Conservation (phyloP, 176 grass and related monocot genomes). For the Oryza glaberrima region DNA sequence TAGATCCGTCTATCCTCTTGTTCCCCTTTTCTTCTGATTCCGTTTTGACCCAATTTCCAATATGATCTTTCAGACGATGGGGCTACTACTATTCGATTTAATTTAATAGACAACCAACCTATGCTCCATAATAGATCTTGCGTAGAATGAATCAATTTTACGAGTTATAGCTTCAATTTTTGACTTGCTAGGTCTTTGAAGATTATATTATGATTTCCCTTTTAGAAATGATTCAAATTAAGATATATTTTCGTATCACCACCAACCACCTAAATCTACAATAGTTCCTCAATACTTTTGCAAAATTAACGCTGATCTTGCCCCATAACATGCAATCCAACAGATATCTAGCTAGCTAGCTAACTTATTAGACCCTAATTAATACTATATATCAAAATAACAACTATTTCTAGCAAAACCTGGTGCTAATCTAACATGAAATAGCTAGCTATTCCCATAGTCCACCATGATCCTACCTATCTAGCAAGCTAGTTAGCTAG, state of each 20-base stretch:
- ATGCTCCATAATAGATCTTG: conserved; percentile 44
- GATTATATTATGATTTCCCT: conserved; percentile 9
- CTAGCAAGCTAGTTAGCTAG: conserved; percentile 17
- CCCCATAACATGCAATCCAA: conserved; percentile 10
- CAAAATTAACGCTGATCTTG: conserved; percentile 23
- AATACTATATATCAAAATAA: conserved; percentile 19
- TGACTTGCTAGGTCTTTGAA: conserved; percentile 38
- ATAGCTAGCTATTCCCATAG: conserved; percentile 32
- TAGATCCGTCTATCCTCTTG: conserved; percentile 28
- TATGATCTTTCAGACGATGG: conserved; percentile 46
- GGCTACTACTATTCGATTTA: conserved; percentile 42
- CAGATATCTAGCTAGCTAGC: not conserved
- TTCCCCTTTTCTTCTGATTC: conserved; percentile 26
- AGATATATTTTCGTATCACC: not conserved
- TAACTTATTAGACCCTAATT: not conserved
- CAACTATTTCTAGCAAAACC: conserved; percentile 27
- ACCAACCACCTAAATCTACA: conserved; percentile 12
- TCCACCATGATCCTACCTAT: not conserved
- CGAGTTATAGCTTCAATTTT: conserved; percentile 36
- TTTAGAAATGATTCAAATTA: conserved; percentile 23
- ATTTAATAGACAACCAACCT: conserved; percentile 37
- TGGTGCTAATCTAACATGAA: conserved; percentile 35
- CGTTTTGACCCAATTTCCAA: conserved; percentile 33
- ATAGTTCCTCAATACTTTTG: conserved; percentile 26
- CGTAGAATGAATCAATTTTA: conserved; percentile 45